Percentiles rank a stretch among this genome's conserved stretches.
Evolutionary conservation across 202 grass and related monocot species (phyloP).

Genomic region (Alloteropsis angusta): DNA sequence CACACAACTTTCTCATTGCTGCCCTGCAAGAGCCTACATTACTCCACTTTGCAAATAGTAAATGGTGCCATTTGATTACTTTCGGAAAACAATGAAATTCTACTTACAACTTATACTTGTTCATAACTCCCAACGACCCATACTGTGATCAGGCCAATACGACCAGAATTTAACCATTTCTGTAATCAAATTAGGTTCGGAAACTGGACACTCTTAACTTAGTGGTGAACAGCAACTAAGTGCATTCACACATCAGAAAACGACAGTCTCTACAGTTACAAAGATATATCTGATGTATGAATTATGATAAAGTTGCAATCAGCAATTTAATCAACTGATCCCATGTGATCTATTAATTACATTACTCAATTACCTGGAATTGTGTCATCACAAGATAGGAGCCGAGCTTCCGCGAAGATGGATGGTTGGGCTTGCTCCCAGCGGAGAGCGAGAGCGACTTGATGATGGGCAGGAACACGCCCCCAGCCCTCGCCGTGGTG

Average conservation of each 20-base stretch:
- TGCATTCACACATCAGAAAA: background rate
- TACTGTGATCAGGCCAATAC: background rate
- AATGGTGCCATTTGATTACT: background rate
- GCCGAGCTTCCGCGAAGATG: slow-evolving; percentile 68
- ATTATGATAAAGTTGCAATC: background rate
- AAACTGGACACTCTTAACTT: background rate
- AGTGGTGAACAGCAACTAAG: background rate
- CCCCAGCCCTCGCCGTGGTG: slow-evolving; percentile 85
- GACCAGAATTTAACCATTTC: background rate
- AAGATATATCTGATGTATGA: slow-evolving; percentile 8
- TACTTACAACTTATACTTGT: background rate
- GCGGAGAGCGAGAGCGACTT: slow-evolving; percentile 66
- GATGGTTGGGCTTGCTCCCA: slow-evolving; percentile 62
- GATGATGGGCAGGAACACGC: slow-evolving; percentile 87
- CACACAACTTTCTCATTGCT: background rate
- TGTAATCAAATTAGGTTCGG: background rate
- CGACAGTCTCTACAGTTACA: background rate
- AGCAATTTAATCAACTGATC: background rate
- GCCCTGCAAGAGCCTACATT: background rate
- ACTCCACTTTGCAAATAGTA: background rate
- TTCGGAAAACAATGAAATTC: background rate
- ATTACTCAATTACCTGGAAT: slow-evolving; percentile 62
- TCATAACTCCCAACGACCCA: background rate
- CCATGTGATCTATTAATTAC: background rate
- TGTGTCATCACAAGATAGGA: slow-evolving; percentile 84